A percentile compares a stretch with the other conserved stretches of the same genome.
These are phyloP conservation scores for Colletotrichum trifolii DNA, from an alignment of 2,329 filamentous ascomycete genomes.

Conservation along the genomic window DNA sequence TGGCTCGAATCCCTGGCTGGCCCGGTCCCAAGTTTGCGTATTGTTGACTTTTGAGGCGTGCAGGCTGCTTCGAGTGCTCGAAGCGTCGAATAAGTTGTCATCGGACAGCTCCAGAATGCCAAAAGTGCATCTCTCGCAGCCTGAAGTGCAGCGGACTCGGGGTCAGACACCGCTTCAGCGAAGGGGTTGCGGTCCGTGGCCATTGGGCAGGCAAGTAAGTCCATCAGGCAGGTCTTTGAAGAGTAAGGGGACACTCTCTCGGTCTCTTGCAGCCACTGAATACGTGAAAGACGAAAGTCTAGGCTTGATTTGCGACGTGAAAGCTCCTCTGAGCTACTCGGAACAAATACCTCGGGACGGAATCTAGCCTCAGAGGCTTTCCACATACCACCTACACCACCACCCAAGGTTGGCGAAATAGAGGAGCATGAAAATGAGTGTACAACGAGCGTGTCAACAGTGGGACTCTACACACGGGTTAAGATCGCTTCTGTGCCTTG, in stretches of 20 bases:
- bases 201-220: constrained; percentile 14
- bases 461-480: no score
- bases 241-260: not conserved
- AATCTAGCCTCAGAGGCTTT: no score
- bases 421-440: no score
- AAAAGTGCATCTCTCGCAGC: constrained; percentile 33
- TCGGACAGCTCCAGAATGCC: constrained; percentile 29
- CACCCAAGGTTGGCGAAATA: no score
- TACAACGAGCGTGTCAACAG: no score
- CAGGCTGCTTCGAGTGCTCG: constrained; percentile 37
- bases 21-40: not conserved
- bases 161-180: constrained; percentile 26
- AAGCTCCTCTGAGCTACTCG: not conserved
- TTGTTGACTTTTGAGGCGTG: not conserved
- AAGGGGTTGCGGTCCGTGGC: constrained; percentile 17
- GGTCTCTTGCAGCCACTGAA: not conserved
- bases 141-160: constrained; percentile 36
- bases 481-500: no score
- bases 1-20: not conserved
- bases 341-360: no score
- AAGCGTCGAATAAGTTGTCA: constrained; percentile 38
- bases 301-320: not conserved
- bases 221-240: constrained; percentile 3
- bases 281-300: not conserved
- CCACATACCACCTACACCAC: no score